These are phyloP conservation scores for Amanita exitialis DNA, from an alignment of 768 basidiomycete species.

Conservation along the genomic window DNA sequence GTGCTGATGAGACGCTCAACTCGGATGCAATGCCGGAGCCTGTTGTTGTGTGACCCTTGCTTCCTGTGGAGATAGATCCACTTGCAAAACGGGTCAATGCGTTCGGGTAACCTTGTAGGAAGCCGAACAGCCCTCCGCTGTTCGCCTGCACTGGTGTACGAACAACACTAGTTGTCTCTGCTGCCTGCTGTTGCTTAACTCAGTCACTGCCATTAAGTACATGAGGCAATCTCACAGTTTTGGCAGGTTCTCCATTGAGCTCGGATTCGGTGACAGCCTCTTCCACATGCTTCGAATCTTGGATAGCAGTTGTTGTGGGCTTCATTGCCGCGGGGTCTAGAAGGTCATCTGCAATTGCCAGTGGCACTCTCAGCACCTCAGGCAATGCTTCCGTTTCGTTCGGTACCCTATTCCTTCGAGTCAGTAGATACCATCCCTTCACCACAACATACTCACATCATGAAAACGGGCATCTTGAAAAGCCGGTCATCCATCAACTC, in stretches of 20 bases:
- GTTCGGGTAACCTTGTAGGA: constrained; percentile 52
- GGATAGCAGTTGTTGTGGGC: constrained; percentile 8
- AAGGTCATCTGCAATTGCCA: constrained; percentile 52
- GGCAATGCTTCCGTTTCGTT: constrained; percentile 51
- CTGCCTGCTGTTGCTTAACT: not conserved
- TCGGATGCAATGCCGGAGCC: constrained; percentile 1
- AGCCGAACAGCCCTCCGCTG: constrained; percentile 41
- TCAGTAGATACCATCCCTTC: constrained; percentile 8
- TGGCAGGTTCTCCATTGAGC: constrained; percentile 6
- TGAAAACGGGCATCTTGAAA: constrained; percentile 54
- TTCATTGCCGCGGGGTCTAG: constrained; percentile 28
- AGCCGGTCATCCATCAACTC: constrained; percentile 68
- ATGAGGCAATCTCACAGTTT: constrained; percentile 11
- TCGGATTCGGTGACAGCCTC: constrained; percentile 7
- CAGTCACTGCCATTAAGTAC: not conserved
- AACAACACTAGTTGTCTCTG: not conserved
- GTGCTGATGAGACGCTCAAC: not conserved
- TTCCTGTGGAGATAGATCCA: constrained; percentile 10
- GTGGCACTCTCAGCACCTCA: constrained; percentile 46
- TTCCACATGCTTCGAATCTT: constrained; percentile 14
- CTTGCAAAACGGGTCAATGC: constrained; percentile 42
- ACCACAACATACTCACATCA: constrained; percentile 37
- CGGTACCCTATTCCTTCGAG: constrained; percentile 29
- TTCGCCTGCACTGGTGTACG: constrained; percentile 12
- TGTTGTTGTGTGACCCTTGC: constrained; percentile 10